Conservation (phyloP, 345 rosid species). For the Kandelia obovata region DNA sequence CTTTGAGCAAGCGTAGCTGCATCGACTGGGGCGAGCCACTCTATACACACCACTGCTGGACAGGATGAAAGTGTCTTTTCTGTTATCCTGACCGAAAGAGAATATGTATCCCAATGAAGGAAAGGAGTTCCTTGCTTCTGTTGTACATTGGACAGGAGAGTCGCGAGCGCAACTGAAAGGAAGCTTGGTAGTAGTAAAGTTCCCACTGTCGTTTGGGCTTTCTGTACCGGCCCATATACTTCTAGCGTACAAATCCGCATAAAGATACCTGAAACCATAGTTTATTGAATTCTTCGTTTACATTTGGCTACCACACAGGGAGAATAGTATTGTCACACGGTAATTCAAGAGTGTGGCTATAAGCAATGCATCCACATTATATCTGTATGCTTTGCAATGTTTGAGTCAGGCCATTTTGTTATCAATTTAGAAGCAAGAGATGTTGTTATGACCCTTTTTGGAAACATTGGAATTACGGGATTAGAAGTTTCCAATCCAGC, state of each 20-base stretch:
- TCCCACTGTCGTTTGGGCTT: constrained; percentile 26
- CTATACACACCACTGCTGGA: constrained; percentile 32
- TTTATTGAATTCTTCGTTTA: background rate
- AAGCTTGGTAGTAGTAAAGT: constrained; percentile 22
- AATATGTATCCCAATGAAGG: constrained; percentile 25
- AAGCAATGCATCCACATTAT: too few relatives aligned
- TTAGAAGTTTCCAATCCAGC: too few relatives aligned
- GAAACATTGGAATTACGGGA: too few relatives aligned
- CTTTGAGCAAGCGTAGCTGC: constrained; percentile 29
- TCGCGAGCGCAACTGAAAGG: constrained; percentile 23
- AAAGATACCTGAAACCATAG: constrained; percentile 37
- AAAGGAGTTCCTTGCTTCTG: constrained; percentile 8
- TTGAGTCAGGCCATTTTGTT: too few relatives aligned
- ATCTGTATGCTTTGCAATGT: too few relatives aligned
- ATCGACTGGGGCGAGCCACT: constrained; percentile 31
- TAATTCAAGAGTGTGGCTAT: too few relatives aligned
- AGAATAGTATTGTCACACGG: too few relatives aligned
- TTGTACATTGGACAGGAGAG: constrained; percentile 29
- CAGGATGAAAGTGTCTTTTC: constrained; percentile 28
- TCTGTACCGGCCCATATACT: constrained; percentile 41
- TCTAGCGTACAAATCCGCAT: constrained; percentile 43
- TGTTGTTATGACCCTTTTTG: too few relatives aligned
- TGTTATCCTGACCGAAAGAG: constrained; percentile 33
- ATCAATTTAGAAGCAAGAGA: too few relatives aligned
- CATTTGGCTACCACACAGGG: too few relatives aligned